Evolutionary conservation across 495 filamentous ascomycete species (phyloP).

Genomic region (Aspergillus nidulans): DNA sequence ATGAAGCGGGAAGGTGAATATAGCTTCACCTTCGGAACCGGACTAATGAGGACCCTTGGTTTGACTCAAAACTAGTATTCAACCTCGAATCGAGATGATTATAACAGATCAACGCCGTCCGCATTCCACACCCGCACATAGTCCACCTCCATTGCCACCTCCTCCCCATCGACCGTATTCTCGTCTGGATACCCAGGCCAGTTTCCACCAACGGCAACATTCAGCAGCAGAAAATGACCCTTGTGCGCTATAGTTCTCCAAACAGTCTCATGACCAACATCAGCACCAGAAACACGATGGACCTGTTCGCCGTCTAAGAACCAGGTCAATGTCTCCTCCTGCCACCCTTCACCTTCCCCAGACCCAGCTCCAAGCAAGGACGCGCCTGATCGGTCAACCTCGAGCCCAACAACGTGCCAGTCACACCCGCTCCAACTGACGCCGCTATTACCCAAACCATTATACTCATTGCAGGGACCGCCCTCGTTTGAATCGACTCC

Average conservation of each 20-base stretch:
- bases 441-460: conserved; percentile 3
- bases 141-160: conserved; percentile 6
- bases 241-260: conserved; percentile 1
- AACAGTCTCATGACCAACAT: not conserved
- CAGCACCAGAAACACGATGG: not conserved
- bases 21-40: no score
- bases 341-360: not conserved
- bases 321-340: conserved; percentile 3
- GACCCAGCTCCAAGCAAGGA: not conserved
- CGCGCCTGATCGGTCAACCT: conserved; percentile 2
- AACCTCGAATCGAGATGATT: no score
- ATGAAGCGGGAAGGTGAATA: no score
- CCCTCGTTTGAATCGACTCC: not conserved
- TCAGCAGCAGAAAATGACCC: conserved; percentile 7
- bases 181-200: conserved; percentile 12
- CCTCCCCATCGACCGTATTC: conserved; percentile 10
- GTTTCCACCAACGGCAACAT: conserved; percentile 10
- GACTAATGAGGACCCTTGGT: not conserved
- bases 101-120: no score
- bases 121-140: conserved; percentile 12
- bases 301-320: not conserved
- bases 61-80: no score
- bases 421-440: not conserved
- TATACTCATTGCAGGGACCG: conserved; percentile 8
- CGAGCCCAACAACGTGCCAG: conserved; percentile 7